These are phyloP conservation scores for Trichomonascus vanleenenianus DNA, from an alignment of 805 yeast species.

Conservation along the genomic window DNA sequence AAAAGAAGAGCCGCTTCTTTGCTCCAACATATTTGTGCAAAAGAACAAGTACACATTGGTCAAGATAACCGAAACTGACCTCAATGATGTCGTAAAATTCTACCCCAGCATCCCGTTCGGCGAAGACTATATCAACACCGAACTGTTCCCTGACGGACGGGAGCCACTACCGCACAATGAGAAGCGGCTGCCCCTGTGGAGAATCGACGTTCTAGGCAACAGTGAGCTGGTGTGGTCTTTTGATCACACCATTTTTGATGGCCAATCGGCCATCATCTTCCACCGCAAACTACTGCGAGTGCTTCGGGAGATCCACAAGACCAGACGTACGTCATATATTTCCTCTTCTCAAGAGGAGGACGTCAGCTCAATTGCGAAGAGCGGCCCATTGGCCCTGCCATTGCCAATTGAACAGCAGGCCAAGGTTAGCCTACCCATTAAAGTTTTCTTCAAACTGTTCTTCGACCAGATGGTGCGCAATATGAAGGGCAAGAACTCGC, in stretches of 20 bases:
- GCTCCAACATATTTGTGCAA: constrained; percentile 3
- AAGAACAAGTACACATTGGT: neutral
- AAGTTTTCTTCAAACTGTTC: too few species aligned
- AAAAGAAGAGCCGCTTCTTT: constrained; percentile 6
- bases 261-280: constrained; percentile 17
- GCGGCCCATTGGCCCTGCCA: too few species aligned
- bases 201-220: constrained; percentile 12
- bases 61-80: constrained; percentile 5
- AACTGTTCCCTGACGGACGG: neutral
- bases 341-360: too few species aligned
- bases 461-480: too few species aligned
- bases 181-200: constrained; percentile 16
- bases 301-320: neutral
- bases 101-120: neutral
- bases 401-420: too few species aligned
- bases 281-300: constrained; percentile 8
- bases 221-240: constrained; percentile 14
- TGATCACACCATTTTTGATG: constrained; percentile 20
- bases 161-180: neutral
- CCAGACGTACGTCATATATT: too few species aligned
- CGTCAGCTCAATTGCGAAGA: too few species aligned
- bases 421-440: too few species aligned
- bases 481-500: too few species aligned
- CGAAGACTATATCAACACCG: neutral
- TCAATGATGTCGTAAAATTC: constrained; percentile 12